phyloP scores from a whole-genome alignment of 2,329 filamentous ascomycete species.

The Talaromyces rugulosus region DNA sequence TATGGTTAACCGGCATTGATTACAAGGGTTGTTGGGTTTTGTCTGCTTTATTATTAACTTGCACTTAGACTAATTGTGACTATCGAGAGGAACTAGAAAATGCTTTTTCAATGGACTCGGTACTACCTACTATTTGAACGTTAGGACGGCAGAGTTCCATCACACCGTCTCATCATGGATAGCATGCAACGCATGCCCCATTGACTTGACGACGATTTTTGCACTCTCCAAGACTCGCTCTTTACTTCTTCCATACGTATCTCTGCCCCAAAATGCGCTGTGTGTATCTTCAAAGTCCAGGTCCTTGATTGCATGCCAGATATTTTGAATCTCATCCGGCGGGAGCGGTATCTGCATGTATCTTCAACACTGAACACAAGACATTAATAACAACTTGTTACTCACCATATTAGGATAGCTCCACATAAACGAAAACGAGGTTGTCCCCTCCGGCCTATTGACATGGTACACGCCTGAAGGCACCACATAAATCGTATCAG shows the following conservation, averaged over 20 bases:
- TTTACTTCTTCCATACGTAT: conserved; percentile 60
- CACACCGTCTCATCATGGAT: conserved; percentile 21
- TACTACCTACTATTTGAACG: background rate
- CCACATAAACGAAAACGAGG: conserved; percentile 68
- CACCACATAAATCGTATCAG: conserved; percentile 72
- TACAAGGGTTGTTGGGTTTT: background rate
- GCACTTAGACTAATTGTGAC: background rate
- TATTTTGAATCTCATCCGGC: conserved; percentile 58
- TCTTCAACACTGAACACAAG: background rate
- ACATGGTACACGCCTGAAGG: conserved; percentile 40
- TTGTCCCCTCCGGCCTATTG: conserved; percentile 40
- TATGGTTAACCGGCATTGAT: background rate
- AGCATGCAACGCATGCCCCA: conserved; percentile 31
- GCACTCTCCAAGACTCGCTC: conserved; percentile 67
- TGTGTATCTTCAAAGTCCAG: conserved; percentile 64
- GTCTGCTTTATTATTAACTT: background rate
- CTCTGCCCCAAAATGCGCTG: conserved; percentile 61
- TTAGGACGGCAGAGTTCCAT: background rate
- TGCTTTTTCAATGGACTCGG: background rate
- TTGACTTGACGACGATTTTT: conserved; percentile 61
- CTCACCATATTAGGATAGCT: conserved; percentile 60
- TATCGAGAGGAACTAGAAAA: background rate
- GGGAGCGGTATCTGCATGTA: conserved; percentile 59
- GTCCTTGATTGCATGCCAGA: conserved; percentile 64
- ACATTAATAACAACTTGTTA: background rate